phyloP scores from a whole-genome alignment of 768 basidiomycete genomes.

The Pleurotus eryngii region DNA sequence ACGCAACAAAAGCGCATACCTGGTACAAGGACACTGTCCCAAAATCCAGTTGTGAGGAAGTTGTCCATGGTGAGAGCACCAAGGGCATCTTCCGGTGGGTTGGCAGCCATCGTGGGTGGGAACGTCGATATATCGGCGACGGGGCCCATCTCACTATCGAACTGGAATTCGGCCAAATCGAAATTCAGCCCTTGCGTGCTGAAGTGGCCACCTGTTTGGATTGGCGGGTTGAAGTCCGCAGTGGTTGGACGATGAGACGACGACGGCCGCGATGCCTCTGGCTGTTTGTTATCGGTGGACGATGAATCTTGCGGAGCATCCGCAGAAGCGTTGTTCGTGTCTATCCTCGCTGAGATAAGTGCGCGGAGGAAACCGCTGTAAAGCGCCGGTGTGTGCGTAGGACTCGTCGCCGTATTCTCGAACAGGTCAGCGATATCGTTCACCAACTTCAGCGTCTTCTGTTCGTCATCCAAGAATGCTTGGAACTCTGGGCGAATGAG shows the following conservation, averaged over 20 bases:
- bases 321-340: constrained; percentile 12
- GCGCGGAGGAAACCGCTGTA: constrained; percentile 83
- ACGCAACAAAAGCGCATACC: constrained; percentile 43
- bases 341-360: constrained; percentile 57
- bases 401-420: constrained; percentile 72
- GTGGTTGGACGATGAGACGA: background rate
- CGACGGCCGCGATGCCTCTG: background rate
- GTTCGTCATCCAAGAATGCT: constrained; percentile 69
- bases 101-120: constrained; percentile 80
- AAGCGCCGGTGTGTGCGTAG: constrained; percentile 84
- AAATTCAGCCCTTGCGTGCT: constrained; percentile 12
- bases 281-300: background rate
- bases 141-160: constrained; percentile 82
- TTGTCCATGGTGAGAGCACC: constrained; percentile 71
- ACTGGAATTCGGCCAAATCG: constrained; percentile 57
- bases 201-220: background rate
- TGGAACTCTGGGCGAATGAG: constrained; percentile 83
- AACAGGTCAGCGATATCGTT: constrained; percentile 81
- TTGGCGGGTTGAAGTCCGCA: background rate
- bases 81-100: constrained; percentile 36
- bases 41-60: constrained; percentile 75
- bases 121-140: constrained; percentile 79
- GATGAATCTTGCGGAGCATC: background rate
- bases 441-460: constrained; percentile 64
- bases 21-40: constrained; percentile 86